Conservation (phyloP, 2,329 filamentous ascomycete species). For the Chlorencoelia australis region DNA sequence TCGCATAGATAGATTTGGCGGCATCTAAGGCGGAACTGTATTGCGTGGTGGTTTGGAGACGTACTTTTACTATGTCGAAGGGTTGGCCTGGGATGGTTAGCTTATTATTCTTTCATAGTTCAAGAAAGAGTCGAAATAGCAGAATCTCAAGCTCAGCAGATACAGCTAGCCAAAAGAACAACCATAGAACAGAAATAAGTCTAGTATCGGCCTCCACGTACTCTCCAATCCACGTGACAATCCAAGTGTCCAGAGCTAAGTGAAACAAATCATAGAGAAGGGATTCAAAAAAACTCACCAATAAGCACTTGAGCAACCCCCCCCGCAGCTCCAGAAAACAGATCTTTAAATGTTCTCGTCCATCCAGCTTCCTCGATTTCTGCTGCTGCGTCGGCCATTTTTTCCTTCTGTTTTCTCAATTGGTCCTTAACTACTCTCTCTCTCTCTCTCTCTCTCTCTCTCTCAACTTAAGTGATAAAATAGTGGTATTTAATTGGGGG, state of each 20-base stretch:
- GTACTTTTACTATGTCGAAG: conserved; percentile 94
- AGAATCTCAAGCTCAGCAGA: too few species aligned
- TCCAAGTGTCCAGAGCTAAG: conserved; percentile 1
- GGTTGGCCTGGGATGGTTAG: conserved; percentile 45
- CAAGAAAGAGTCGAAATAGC: too few species aligned
- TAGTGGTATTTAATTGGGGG: too few species aligned
- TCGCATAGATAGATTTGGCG: conserved; percentile 72
- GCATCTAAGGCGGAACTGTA: conserved; percentile 74
- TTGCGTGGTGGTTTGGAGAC: conserved; percentile 77
- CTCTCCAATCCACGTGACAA: conserved; percentile 10
- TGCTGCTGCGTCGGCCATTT: conserved; percentile 25
- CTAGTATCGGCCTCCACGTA: too few species aligned
- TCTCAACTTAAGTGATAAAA: too few species aligned
- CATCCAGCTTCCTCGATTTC: conserved; percentile 25
- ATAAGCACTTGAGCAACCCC: conserved; percentile 90
- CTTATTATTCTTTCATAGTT: conserved; percentile 1
- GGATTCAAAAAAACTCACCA: conserved; percentile 48
- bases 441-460: too few species aligned
- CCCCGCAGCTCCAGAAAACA: conserved; percentile 82
- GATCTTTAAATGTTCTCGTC: conserved; percentile 53
- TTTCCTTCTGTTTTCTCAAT: too few species aligned
- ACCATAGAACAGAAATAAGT: too few species aligned
- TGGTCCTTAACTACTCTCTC: too few species aligned
- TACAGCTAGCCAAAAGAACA: too few species aligned
- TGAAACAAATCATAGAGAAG: not conserved